Base-by-base conservation (phyloP, 2,329 filamentous ascomycete genomes). In the Hypomyces perniciosus region DNA sequence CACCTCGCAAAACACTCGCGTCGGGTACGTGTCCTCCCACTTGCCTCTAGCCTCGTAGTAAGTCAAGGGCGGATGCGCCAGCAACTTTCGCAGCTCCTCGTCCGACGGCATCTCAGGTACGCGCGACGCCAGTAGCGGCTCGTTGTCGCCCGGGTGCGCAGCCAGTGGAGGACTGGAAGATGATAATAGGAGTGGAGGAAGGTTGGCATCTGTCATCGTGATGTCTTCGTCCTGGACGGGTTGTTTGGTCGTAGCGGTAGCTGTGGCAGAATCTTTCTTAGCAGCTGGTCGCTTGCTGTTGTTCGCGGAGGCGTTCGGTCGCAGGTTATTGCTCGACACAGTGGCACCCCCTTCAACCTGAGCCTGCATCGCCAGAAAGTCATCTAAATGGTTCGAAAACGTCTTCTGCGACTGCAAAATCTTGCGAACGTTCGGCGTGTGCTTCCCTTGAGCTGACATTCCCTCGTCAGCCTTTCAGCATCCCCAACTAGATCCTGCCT, bases 331-430 rank as follows among this genome's bases (percentile, higher is more conserved):
- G 44, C 38, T 43, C 27, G 64, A 61, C 4, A 66, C 58, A 3
- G 66, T 61, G 12, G 70, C 57, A 50, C 67, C 67, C 51, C 62
- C 67, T 50, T 72, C 72, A 44, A 67, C 65, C 30, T 72, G 69
- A n/a, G 72, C 70, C 53, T 76, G 73, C 59, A 82, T 72, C 7
- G 88, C 88, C 59, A 87, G 78, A 65, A 86, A 89, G 65, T 93
- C 88, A 59, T 88, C 86, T 43, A 92, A 77, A 65, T 92, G 85
- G 69, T 93, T 90, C 55, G 83, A 81, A 66, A 92, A 92, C 3
- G 86, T 90, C 72, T 92, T 90, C 63, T 90, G 86, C 28, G 85
- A 89, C 57, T 85, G 82, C 50, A 93, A 73, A 55, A 93, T 90
- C 69, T 85, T 85, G 59, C 88, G 81, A 28, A 90, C 85, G 57